A percentile compares a stretch with the other conserved stretches of the same genome.
Conservation (phyloP, 2,329 filamentous ascomycete species). For the Cercospora sojina region DNA sequence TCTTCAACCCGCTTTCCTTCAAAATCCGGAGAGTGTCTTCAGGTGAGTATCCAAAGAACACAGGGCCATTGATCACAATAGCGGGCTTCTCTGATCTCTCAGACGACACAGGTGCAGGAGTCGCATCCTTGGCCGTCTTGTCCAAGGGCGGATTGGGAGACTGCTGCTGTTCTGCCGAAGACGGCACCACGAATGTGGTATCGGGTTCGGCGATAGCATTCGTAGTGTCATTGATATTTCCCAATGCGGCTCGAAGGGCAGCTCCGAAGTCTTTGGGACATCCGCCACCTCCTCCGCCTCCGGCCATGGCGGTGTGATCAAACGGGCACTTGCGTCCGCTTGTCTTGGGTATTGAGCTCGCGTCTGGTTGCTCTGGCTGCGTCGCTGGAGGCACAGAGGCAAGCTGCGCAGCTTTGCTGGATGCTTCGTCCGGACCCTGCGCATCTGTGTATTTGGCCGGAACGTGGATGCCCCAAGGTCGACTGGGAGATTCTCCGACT, state of each 20-base stretch:
- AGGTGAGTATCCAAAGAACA: slow-evolving; percentile 87
- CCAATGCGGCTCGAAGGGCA: not conserved
- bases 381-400: slow-evolving; percentile 45
- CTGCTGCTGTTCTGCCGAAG: not conserved
- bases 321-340: slow-evolving; percentile 28
- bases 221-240: not conserved
- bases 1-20: slow-evolving; percentile 45
- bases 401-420: slow-evolving; percentile 47
- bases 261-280: not conserved
- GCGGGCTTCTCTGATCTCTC: slow-evolving; percentile 49
- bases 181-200: not conserved
- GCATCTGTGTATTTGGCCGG: slow-evolving; percentile 54
- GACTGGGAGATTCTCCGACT: slow-evolving; percentile 89
- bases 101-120: not conserved
- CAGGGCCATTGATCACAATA: slow-evolving; percentile 87
- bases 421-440: slow-evolving; percentile 37
- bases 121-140: not conserved
- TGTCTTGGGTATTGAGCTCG: slow-evolving; percentile 2
- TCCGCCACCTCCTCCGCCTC: not conserved
- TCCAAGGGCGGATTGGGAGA: not conserved
- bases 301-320: slow-evolving; percentile 17
- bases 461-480: slow-evolving; percentile 88
- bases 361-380: slow-evolving; percentile 5
- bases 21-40: slow-evolving; percentile 78
- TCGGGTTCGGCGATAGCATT: slow-evolving; percentile 6